Evolutionary conservation across 2,329 filamentous ascomycete genomes (phyloP), one percentile per base, ranked within the genome.

Genomic region (Podosphaera aphanis): DNA sequence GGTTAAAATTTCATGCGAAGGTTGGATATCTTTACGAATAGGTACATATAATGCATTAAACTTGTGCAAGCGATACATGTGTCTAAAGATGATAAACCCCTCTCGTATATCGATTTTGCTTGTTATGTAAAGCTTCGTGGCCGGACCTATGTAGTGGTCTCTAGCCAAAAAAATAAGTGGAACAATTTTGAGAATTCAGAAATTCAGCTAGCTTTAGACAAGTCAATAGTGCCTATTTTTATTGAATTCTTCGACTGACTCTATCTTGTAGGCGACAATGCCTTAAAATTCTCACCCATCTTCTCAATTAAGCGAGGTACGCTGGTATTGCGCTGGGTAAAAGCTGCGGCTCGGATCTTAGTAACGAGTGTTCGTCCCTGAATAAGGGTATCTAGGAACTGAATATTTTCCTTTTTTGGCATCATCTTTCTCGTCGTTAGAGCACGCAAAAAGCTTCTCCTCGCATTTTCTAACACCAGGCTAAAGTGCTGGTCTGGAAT

Each of bases 401-500:
- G 13, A 33, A 16, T 31, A 29, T 43, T 41, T 6, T 23, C 7
- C 15, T 20, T 18, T 4, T 16, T 13, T 16, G 41, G 19, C 27
- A 8, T 4, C 27, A 8, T 4, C 21, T n/a, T 43, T 33, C 19
- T 7, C 5, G n/a, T 16, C n/a, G 10, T 33, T 1, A 43, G 1
- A 43, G 16, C 27, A 18, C 8, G n/a, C n/a, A 7, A 8, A 16
- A 44, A 45, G 19, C 27, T 33, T 25, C 44, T 50, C 15, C 47
- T 46, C n/a, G 49, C 46, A 21, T 50, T 46, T 35, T 53, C 54
- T 5, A 59, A 23, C 11, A 41, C n/a, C 1, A 16, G 11, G 19
- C 49, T 47, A 43, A 59, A 54, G 5, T 38, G 43, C 1, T 23
- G 20, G 27, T 59, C 56, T 0, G 57, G 56, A 18, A 46, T 31